Evolutionary conservation across 1,284 basidiomycete species (phyloP).

Genomic region (Apiotrichum veenhuisii): DNA sequence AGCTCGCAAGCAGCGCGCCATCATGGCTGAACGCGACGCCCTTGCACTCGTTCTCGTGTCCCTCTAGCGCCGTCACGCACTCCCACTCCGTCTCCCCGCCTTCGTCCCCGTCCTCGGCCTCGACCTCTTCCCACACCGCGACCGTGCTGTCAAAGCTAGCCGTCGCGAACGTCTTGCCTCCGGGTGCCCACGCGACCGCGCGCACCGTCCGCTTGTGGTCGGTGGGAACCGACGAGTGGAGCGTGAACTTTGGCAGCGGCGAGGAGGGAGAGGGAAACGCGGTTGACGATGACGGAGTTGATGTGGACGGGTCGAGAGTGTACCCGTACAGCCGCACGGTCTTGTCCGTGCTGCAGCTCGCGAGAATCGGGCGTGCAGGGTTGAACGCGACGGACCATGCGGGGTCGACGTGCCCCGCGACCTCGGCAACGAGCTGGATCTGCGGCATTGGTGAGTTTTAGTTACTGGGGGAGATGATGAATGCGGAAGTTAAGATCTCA

Average conservation of each 20-base stretch:
- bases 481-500: no score
- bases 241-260: conserved; percentile 54
- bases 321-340: conserved; percentile 82
- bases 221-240: conserved; percentile 65
- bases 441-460: conserved; percentile 33
- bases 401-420: conserved; percentile 71
- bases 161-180: conserved; percentile 82
- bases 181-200: conserved; percentile 82
- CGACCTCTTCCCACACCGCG: conserved; percentile 78
- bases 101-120: conserved; percentile 51
- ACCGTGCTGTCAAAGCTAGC: conserved; percentile 94
- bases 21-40: conserved; percentile 75
- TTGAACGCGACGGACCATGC: conserved; percentile 94
- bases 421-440: conserved; percentile 38
- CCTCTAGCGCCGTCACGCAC: conserved; percentile 77
- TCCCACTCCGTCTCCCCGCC: conserved; percentile 43
- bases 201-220: conserved; percentile 91
- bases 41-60: conserved; percentile 98
- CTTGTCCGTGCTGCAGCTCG: conserved; percentile 93
- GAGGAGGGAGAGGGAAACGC: conserved; percentile 6
- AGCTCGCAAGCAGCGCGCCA: conserved; percentile 83
- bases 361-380: conserved; percentile 72
- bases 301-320: conserved; percentile 37
- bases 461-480: no score
- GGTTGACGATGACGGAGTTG: conserved; percentile 4